Evolutionary conservation across 2,329 filamentous ascomycete genomes (phyloP).

Genomic region (Ophiocordyceps camponoti-rufipedis): DNA sequence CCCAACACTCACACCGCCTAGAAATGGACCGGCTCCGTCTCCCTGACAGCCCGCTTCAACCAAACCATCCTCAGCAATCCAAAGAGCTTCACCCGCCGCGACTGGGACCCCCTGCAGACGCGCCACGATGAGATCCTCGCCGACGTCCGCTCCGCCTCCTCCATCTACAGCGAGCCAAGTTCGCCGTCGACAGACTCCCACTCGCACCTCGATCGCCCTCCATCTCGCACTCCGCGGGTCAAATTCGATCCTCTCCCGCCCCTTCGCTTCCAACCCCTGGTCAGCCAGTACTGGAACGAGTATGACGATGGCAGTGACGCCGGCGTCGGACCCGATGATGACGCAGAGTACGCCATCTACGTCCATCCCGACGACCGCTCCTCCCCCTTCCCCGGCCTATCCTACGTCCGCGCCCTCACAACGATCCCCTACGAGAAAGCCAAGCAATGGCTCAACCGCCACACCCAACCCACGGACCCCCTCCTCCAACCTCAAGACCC

Average conservation of each 20-base stretch:
- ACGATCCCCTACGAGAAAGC: conserved; percentile 30
- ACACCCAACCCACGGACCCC: not conserved
- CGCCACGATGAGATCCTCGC: conserved; percentile 32
- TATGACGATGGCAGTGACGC: conserved; percentile 64
- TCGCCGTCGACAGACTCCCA: conserved; percentile 16
- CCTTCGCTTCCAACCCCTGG: conserved; percentile 10
- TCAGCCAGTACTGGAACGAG: conserved; percentile 59
- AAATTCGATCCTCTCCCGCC: conserved; percentile 14
- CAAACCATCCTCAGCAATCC: conserved; percentile 45
- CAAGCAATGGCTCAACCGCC: conserved; percentile 27
- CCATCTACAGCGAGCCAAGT: conserved; percentile 19
- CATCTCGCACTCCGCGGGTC: conserved; percentile 2
- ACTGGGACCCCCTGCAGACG: conserved; percentile 34
- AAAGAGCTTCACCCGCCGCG: conserved; percentile 53
- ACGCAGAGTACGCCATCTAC: conserved; percentile 48
- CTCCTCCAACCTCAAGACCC: no score
- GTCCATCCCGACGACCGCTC: conserved; percentile 47
- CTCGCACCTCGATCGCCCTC: conserved; percentile 2
- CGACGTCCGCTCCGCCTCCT: conserved; percentile 26
- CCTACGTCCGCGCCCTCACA: conserved; percentile 35
- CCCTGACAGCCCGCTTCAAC: conserved; percentile 46
- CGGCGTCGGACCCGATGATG: conserved; percentile 32
- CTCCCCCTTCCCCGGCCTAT: conserved; percentile 42
- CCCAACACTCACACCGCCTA: conserved; percentile 12
- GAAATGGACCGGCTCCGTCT: conserved; percentile 66